Evolutionary conservation across 2,329 filamentous ascomycete species (phyloP), one percentile per base, ranked within the genome.

Genomic region (Hypoxylon sp.): DNA sequence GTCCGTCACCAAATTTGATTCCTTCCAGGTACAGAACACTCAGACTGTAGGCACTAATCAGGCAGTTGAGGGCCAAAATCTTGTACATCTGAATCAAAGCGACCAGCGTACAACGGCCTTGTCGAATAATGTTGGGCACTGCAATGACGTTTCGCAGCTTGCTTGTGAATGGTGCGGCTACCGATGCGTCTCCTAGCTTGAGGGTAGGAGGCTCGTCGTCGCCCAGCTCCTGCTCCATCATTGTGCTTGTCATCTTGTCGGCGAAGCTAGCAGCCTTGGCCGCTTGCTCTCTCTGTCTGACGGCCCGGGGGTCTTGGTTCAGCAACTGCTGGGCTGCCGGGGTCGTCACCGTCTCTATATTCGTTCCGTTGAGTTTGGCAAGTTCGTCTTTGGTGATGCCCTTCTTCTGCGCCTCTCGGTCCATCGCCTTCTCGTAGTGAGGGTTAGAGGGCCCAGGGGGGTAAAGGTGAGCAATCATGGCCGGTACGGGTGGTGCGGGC

Each of bases 71-170:
- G 6, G 95, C 95, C 48, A 99, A 85, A 69, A 99, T 99, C 84
- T 97, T 99, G 87, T 99, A 99, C 94, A 99, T 99, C 81, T 99
- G 95, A 65, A 99, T 98, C 0, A 95, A 99, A 26, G 95, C 95
- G 51, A 99, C 95, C 17, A 99, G 86, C 6, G 95, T 99, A 80
- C 95, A 99, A 62, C 95, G 90, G 55, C 95, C 95, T 79, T 99
- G 95, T 56, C 95, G 91, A 70, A 99, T 95, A 70, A 99, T 99
- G 79, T 99, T 99, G 48, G 95, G 94, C 56, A 99, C 92, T 31
- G 95, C 95, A 69, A 99, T 86, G 57, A 99, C 95, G 70, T 99
- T 97, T 67, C 93, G 91, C 38, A 99, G 85, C 79, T 99, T 99
- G 74, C 92, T 97, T 0, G 95, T 99, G 75, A 99, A 99, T 0